Conservation (phyloP, 257 asterid species). For the Nemophila menziesii region DNA sequence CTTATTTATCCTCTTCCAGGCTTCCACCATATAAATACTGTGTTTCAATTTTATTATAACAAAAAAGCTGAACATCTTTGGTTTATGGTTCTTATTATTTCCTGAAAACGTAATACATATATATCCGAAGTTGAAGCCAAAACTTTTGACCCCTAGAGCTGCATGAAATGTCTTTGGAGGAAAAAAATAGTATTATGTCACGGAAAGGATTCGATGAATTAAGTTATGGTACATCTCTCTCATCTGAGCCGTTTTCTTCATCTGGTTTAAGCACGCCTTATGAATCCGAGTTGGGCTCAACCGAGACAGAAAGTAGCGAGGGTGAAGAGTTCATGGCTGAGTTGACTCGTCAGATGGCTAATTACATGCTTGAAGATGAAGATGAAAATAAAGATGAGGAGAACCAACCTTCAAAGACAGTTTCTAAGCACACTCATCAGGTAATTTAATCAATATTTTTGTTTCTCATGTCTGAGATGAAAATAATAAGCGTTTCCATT, state of each 20-base stretch:
- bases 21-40: neutral
- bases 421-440: neutral
- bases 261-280: constrained; percentile 58
- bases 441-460: neutral
- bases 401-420: neutral
- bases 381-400: constrained; percentile 38
- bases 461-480: neutral
- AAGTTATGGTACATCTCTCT: constrained; percentile 9
- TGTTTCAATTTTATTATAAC: neutral
- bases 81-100: too few relatives aligned
- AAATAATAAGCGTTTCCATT: too few relatives aligned
- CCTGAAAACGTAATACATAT: too few relatives aligned
- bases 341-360: constrained; percentile 80
- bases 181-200: neutral
- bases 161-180: neutral
- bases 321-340: constrained; percentile 55
- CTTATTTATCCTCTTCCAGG: neutral
- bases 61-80: too few relatives aligned
- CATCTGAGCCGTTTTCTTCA: constrained; percentile 29
- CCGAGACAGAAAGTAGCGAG: constrained; percentile 42
- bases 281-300: constrained; percentile 51
- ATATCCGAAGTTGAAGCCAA: too few relatives aligned
- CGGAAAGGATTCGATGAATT: constrained; percentile 16
- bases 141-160: too few relatives aligned
- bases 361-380: constrained; percentile 62